Percentiles rank a stretch among this genome's conserved stretches.
phyloP scores from a whole-genome alignment of 176 grass and related monocot genomes.

The Echinochloa phyllopogon region DNA sequence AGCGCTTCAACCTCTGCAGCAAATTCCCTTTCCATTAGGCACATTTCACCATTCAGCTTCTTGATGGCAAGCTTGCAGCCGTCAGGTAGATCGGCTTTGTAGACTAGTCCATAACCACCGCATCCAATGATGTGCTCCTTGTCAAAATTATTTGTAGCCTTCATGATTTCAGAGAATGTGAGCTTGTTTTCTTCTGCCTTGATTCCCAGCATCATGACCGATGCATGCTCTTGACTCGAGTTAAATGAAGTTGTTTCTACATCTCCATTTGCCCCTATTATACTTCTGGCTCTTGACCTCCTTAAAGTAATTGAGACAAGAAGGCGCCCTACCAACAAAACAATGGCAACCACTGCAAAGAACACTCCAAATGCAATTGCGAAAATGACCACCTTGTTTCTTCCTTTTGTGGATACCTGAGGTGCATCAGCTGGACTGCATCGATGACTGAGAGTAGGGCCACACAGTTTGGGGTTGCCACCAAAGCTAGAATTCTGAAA shows the following conservation, averaged over 20 bases:
- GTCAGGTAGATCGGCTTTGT: constrained; percentile 13
- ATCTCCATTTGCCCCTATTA: not conserved
- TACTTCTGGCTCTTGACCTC: not conserved
- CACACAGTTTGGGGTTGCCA: constrained; percentile 44
- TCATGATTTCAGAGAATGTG: constrained; percentile 3
- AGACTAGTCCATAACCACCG: constrained; percentile 7
- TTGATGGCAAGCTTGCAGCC: constrained; percentile 22
- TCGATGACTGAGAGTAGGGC: not conserved
- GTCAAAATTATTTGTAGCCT: constrained; percentile 13
- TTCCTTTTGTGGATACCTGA: not conserved
- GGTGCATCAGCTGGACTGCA: not conserved
- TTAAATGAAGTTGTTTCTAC: constrained; percentile 1
- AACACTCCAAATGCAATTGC: constrained; percentile 42
- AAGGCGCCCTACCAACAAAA: not conserved
- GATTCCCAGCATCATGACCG: not conserved
- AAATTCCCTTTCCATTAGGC: constrained; percentile 21
- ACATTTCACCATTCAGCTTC: constrained; percentile 18
- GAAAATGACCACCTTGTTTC: not conserved
- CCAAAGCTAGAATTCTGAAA: constrained; percentile 40
- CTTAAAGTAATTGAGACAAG: not conserved
- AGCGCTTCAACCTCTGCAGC: constrained; percentile 20
- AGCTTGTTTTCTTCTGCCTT: not conserved
- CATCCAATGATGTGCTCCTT: constrained; percentile 9
- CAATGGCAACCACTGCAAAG: not conserved
- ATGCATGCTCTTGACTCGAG: not conserved